A percentile compares a stretch with the other conserved stretches of the same genome.
Evolutionary conservation across 176 grass and related monocot genomes (phyloP).

Genomic region (Thalia dealbata): DNA sequence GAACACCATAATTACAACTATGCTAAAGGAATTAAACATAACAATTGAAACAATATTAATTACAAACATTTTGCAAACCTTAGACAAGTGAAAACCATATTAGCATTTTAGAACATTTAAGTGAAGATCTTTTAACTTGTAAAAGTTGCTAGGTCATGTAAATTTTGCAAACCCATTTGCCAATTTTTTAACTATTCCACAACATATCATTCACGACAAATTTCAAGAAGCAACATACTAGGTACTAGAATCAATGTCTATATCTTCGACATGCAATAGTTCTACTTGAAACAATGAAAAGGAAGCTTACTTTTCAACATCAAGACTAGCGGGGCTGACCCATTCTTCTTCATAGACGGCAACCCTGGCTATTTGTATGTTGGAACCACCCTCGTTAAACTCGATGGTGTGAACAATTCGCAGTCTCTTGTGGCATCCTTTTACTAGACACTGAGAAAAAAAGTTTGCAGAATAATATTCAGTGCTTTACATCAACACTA

Average conservation of each 20-base stretch:
- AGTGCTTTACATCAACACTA: neutral
- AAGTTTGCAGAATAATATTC: slow-evolving; percentile 14
- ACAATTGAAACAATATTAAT: no score
- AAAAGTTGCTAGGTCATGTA: neutral
- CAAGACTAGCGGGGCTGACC: slow-evolving; percentile 54
- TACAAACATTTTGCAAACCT: no score
- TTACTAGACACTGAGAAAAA: slow-evolving; percentile 61
- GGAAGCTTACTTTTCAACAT: slow-evolving; percentile 49
- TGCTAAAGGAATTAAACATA: no score
- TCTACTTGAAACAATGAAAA: neutral
- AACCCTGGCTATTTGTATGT: slow-evolving; percentile 83
- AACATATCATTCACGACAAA: neutral
- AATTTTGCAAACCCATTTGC: neutral
- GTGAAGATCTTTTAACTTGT: neutral
- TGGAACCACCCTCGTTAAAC: slow-evolving; percentile 73
- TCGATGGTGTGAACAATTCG: slow-evolving; percentile 86
- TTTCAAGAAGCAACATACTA: neutral
- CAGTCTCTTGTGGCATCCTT: slow-evolving; percentile 92
- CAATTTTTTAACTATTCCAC: neutral
- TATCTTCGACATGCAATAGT: neutral
- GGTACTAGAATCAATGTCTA: neutral
- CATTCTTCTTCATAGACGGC: slow-evolving; percentile 89
- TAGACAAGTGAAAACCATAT: no score
- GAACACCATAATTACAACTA: no score
- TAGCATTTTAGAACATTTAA: neutral